Conservation (phyloP, 306 rosid genomes). For the Quillaja saponaria region DNA sequence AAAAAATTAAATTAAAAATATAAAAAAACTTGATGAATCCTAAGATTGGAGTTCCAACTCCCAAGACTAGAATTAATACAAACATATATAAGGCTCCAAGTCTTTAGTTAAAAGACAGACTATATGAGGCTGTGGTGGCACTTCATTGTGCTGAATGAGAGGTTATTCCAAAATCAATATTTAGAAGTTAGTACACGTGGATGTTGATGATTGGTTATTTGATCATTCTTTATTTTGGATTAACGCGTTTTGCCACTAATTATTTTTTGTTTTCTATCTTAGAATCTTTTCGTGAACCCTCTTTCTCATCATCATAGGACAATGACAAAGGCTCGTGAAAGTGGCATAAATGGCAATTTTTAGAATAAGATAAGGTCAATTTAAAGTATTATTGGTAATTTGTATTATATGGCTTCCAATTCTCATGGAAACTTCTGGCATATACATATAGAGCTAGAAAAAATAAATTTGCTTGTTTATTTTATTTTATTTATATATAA, state of each 20-base stretch:
- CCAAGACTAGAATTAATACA: too few species aligned
- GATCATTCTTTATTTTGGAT: constrained; percentile 14
- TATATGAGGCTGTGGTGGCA: not conserved
- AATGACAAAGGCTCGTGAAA: constrained; percentile 83
- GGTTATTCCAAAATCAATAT: constrained; percentile 21
- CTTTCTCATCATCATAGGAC: constrained; percentile 52
- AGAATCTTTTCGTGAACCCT: constrained; percentile 59
- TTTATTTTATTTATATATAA: too few species aligned
- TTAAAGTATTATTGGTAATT: not conserved
- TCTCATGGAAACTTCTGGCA: too few species aligned
- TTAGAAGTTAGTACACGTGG: constrained; percentile 35
- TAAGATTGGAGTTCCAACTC: not conserved
- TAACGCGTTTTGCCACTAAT: constrained; percentile 57
- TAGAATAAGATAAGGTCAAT: not conserved
- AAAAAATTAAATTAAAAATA: too few species aligned
- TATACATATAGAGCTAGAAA: too few species aligned
- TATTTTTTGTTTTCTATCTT: constrained; percentile 51
- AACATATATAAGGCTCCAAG: not conserved
- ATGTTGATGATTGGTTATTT: not conserved
- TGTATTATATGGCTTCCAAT: too few species aligned
- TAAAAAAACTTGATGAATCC: too few species aligned
- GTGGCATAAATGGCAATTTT: constrained; percentile 47
- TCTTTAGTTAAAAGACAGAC: not conserved
- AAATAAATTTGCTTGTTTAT: too few species aligned
- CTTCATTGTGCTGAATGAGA: constrained; percentile 7